Evolutionary conservation across 257 asterid genomes (phyloP), one percentile per base, ranked within the genome.

Genomic region (Voacanga thouarsii): DNA sequence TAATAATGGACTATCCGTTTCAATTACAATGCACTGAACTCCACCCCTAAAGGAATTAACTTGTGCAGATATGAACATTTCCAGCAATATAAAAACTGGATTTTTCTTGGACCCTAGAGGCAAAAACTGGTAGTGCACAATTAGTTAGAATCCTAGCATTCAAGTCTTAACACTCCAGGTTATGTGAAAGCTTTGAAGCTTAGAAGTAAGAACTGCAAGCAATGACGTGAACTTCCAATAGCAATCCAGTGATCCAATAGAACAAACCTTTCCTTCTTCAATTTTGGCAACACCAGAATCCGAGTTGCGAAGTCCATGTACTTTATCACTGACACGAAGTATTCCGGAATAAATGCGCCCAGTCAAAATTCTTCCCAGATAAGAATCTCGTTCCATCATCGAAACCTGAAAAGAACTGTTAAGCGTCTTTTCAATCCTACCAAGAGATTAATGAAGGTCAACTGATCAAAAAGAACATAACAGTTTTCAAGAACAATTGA

Each of bases 381-480:
- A 96, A 81, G 91, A 91, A 84, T 96, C 99, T 81, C 86, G 87
- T 84, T 96, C 99, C 99, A 96, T 93, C 99, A 96, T 96, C 67
- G 99, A 96, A 83, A 96, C 99, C 99, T 96, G 91, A 84, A 89
- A 91, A 79, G 73, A 89, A 85, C 90, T 85, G 83, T 86, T 90
- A 87, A 82, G 85, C 78, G 83, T 81, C 85, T 80, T 82, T 83
- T 86, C 85, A 83, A 82, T 73, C 82, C 77, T 81, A 72, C 81
- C 76, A 79, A 69, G 74, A 71, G 75, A 80, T 57, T 56, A 33
- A 43, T 33, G 55, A 50, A n/a, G 18, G 41, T 75, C 63, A 66
- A 66, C 15, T 6, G 5, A 66, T 37, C 14, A 63, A 47, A 45
- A 19, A 55, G 59, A 71, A 39, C 30, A 47, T 30, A 47, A 45